Evolutionary conservation across 1,284 basidiomycete species (phyloP), one percentile per base, ranked within the genome.

Genomic region (Trametes sp.): DNA sequence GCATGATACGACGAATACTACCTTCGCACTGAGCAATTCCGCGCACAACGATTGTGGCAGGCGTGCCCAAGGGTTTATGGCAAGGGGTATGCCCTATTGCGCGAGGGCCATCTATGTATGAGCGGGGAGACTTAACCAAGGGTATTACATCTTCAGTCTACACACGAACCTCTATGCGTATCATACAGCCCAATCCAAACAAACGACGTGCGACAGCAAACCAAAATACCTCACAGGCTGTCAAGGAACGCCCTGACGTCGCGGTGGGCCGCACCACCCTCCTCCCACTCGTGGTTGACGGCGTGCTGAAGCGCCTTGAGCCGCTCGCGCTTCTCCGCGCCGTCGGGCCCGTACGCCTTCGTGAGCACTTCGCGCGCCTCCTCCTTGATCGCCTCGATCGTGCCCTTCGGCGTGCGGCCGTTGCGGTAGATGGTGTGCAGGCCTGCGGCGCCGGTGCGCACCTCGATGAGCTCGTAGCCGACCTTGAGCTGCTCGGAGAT

Each of bases 401-500:
- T 71, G 24, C 62, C 66, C 14, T 36, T 26, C 2, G 67, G 69
- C 51, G 59, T 62, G 31, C 56, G 54, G n/a, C 64, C 64, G 26
- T 65, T 64, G 23, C 70, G 61, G 36, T 57, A 57, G 29, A 67
- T 45, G 13, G 64, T 62, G 56, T 69, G 61, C 26, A 67, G 49
- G 19, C 69, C 69, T 2, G 46, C 16, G 11, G 31, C 14, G 8
- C 68, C 69, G 0, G 67, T 68, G 41, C 70, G 68, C 14, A 71
- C 72, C 51, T 72, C 67, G 42, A 72, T 26, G 19, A 73, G 57
- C 57, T 73, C 68, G 61, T 70, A 73, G 1, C 68, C 72, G 21
- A 73, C 60, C 19, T 69, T 46, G 48, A 70, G 68, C 31, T 53
- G 64, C 6, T 68, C 62, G 5, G 64, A 53, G 14, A 71, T 57